Conservation (phyloP, 352 stramenopile genomes). For the Globisporangium paroecandrum region DNA sequence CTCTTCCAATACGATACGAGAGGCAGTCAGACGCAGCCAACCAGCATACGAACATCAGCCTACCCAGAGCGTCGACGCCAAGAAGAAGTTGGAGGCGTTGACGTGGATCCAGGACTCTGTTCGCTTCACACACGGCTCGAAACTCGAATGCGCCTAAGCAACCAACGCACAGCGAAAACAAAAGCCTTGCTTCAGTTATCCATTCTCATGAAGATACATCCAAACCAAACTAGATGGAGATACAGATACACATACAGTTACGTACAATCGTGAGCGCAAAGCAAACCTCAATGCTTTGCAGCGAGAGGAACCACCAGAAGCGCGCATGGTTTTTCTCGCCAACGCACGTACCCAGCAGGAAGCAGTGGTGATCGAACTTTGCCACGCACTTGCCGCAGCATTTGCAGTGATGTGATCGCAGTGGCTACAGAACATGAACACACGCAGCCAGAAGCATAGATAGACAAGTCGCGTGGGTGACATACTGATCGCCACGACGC, state of each 20-base stretch:
- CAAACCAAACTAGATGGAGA: neutral
- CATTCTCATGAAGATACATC: neutral
- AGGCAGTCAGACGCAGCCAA: neutral
- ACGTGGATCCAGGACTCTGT: conserved; percentile 21
- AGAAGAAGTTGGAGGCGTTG: conserved; percentile 21
- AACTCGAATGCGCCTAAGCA: conserved; percentile 16
- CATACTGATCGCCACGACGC: too few species aligned
- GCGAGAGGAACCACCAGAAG: conserved; percentile 74
- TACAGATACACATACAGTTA: neutral
- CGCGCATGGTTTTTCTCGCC: conserved; percentile 88
- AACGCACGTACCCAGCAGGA: conserved; percentile 84
- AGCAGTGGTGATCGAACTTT: conserved; percentile 92
- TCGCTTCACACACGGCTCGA: conserved; percentile 1
- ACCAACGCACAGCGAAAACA: neutral
- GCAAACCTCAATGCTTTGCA: conserved; percentile 31
- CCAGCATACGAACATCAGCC: neutral
- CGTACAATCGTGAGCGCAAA: conserved; percentile 29
- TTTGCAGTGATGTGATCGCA: conserved; percentile 86
- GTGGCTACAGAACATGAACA: conserved; percentile 30
- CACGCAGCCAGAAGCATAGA: neutral
- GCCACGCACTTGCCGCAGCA: conserved; percentile 78
- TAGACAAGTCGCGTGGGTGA: neutral
- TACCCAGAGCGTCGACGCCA: conserved; percentile 30
- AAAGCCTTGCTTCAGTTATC: neutral
- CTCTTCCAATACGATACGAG: neutral